Percentiles rank a stretch among this genome's conserved stretches.
Evolutionary conservation across 2,329 filamentous ascomycete genomes (phyloP).

Genomic region (Raffaelea deltoideospora): DNA sequence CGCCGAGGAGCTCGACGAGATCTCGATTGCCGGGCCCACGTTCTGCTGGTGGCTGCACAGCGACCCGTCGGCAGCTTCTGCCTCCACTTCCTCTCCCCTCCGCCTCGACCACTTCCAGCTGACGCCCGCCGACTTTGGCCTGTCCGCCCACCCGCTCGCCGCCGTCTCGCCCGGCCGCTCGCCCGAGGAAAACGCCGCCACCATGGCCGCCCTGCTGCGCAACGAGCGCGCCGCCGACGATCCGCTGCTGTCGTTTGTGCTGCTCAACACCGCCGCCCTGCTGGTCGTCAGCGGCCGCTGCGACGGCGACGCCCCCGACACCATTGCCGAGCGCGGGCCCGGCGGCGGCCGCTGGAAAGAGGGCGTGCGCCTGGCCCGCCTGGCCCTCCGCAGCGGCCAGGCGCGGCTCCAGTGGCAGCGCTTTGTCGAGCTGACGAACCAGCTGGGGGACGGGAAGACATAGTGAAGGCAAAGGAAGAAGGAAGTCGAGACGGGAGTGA

Average conservation of each 20-base stretch:
- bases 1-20: slow-evolving; percentile 86
- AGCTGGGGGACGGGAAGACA: no score
- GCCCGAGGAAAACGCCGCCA: slow-evolving; percentile 74
- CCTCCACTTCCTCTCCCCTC: slow-evolving; percentile 17
- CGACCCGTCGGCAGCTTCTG: slow-evolving; percentile 19
- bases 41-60: slow-evolving; percentile 70
- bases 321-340: slow-evolving; percentile 69
- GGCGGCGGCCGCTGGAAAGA: slow-evolving; percentile 90
- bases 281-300: slow-evolving; percentile 77
- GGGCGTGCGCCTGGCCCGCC: slow-evolving; percentile 71
- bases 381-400: slow-evolving; percentile 74
- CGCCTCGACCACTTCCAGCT: slow-evolving; percentile 64
- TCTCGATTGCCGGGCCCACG: slow-evolving; percentile 78
- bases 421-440: slow-evolving; percentile 73
- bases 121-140: slow-evolving; percentile 73
- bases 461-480: no score
- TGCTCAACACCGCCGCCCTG: slow-evolving; percentile 84
- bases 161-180: slow-evolving; percentile 75
- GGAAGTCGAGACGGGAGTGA: no score
- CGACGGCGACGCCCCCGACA: slow-evolving; percentile 70
- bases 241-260: slow-evolving; percentile 81
- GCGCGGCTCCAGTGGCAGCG: slow-evolving; percentile 70
- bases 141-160: slow-evolving; percentile 56
- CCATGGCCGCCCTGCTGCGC: slow-evolving; percentile 61
- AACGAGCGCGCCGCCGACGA: slow-evolving; percentile 61